Evolutionary conservation across 257 asterid genomes (phyloP).

Genomic region (Fraxinus anomala): DNA sequence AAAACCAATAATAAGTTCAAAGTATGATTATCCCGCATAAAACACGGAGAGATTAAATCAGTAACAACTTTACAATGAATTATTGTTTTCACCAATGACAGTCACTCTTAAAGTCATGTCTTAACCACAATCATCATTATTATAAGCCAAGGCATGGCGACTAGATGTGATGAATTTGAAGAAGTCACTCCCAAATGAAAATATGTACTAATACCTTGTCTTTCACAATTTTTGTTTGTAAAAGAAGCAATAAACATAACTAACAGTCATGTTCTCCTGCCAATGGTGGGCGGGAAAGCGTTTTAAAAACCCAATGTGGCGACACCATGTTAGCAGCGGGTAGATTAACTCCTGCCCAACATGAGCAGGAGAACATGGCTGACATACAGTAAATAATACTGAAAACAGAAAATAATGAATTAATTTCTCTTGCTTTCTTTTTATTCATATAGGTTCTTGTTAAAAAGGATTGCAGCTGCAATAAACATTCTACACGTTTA

Average conservation of each 20-base stretch:
- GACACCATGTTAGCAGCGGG: too few species aligned
- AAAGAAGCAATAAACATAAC: background rate
- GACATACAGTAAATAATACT: background rate
- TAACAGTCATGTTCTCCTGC: background rate
- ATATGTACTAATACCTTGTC: background rate
- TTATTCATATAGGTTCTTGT: background rate
- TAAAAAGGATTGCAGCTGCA: background rate
- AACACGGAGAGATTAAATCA: background rate
- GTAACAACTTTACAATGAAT: background rate
- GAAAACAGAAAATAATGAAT: background rate
- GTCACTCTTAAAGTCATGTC: background rate
- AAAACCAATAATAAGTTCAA: background rate
- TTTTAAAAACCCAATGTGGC: too few species aligned
- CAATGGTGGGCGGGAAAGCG: too few species aligned
- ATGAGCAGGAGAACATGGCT: too few species aligned
- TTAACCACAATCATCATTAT: background rate
- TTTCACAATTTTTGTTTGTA: background rate
- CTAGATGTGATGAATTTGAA: background rate
- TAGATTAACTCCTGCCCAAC: too few species aligned
- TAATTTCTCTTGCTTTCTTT: background rate
- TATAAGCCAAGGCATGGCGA: background rate
- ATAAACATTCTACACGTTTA: background rate
- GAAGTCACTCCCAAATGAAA: background rate
- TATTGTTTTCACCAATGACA: background rate
- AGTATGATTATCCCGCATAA: background rate